Base-by-base conservation (phyloP, 495 filamentous ascomycete genomes). In the Hypoxylon cercidicola region DNA sequence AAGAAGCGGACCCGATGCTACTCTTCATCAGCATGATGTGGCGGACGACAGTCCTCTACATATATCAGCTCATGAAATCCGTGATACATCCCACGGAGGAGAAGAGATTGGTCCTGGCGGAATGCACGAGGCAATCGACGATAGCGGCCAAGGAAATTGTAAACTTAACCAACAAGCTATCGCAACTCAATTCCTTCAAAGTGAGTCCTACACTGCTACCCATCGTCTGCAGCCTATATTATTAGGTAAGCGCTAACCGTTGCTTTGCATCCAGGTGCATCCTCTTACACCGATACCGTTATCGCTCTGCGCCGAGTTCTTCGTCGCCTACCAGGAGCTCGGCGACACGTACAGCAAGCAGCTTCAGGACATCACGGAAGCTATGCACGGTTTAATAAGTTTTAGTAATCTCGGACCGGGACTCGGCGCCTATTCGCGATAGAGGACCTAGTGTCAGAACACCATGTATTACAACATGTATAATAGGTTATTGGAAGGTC, bases 1-100 rank as follows among this genome's bases (percentile, higher is more conserved):
- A 77, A 8, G 69, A 79, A 7, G 71, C 75, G 2, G 82, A 85
- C 23, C 77, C 82, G 1, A 80, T 84, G 78, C 60, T 84, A 10
- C 61, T 77, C 41, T 78, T 79, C 30, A 61, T 72, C 16, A 68
- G 78, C 30, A 79, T 83, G 68, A 70, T 84, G 18, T 80, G 75
- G 2, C 81, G 81, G 16, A 76, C 79, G 0, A 76, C 78, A 0
- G 72, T 79, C 0, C 67, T 85, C 16, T 77, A 80, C 44, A 74
- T 82, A 60, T 77, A 74, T 44, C 61, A 78, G 54, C 67, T 75
- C 6, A 45, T 75, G 8, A 72, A 77, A 40, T 43, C 63, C 0
- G 44, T 56, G 25, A 62, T 62, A 10, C 40, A 58, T 16, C 43
- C 72, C 7, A 40, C 56, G 13, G 69, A 69, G 5, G 66, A 73